A percentile compares a stretch with the other conserved stretches of the same genome.
Conservation (phyloP, 768 basidiomycete genomes). For the Naganishia vaughanmartiniae region DNA sequence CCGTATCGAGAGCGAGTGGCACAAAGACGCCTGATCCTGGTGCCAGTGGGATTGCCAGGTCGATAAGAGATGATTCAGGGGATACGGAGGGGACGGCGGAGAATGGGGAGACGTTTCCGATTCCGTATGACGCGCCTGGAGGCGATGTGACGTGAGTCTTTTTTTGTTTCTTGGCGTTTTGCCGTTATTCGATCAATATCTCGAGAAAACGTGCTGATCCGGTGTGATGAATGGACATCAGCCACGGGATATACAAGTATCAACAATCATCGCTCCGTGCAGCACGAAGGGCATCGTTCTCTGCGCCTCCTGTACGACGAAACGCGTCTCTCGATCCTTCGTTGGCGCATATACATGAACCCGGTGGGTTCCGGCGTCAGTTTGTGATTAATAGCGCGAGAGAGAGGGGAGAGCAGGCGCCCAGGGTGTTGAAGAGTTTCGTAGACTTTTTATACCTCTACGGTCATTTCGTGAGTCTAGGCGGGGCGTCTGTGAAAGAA, state of each 20-base stretch:
- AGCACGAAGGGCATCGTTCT: constrained; percentile 67
- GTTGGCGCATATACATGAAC: constrained; percentile 90
- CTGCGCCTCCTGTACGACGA: constrained; percentile 43
- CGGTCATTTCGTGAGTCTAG: constrained; percentile 81
- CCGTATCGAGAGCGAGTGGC: constrained; percentile 13
- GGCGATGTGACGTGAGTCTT: constrained; percentile 83
- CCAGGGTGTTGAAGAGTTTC: constrained; percentile 69
- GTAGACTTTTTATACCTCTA: constrained; percentile 93
- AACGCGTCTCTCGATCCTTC: constrained; percentile 59
- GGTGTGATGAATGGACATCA: constrained; percentile 31
- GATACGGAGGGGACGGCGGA: constrained; percentile 61
- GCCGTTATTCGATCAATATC: too few species aligned
- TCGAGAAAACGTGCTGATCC: not conserved
- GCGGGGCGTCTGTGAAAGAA: not conserved
- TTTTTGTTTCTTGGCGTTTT: too few species aligned
- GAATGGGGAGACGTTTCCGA: constrained; percentile 72
- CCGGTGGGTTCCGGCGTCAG: constrained; percentile 89
- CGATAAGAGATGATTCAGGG: constrained; percentile 28
- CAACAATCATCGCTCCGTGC: constrained; percentile 64
- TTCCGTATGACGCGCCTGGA: constrained; percentile 80
- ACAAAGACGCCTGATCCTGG: constrained; percentile 30
- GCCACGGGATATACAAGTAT: constrained; percentile 93
- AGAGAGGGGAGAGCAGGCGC: constrained; percentile 64
- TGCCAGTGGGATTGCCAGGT: constrained; percentile 30
- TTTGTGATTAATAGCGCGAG: constrained; percentile 72